Base-by-base conservation (phyloP, 371 early-diverging fungal species). In the Apophysomyces sp. region DNA sequence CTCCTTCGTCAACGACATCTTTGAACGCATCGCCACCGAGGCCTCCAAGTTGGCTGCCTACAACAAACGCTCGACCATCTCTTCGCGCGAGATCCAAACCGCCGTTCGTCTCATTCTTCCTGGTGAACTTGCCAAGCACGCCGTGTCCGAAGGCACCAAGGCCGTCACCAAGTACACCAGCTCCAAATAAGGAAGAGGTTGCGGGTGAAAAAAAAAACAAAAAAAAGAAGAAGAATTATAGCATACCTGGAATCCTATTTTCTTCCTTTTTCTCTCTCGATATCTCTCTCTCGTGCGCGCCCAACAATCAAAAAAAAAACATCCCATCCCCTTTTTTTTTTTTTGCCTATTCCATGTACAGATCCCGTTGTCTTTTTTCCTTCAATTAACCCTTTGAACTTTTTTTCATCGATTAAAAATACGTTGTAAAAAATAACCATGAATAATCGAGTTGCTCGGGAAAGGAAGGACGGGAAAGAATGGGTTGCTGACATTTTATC, bases 1-100 rank as follows among this genome's bases (percentile, higher is more conserved):
- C 95, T 95, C 95, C 53, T 97, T 97, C 75, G 96, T 97, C 75
- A 92, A 93, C 84, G 98, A 97, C 74, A 95, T 97, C 82, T 97
- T 96, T 74, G 95, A 94, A 80, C 93, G 95, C 34, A 91, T 95
- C 63, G 90, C 88, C 62, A 74, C 75, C 55, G 92, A 93, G 84
- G 91, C 92, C 61, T 91, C 92, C 83, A 92, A 92, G 85, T 87
- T 94, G 26, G 94, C 95, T 65, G 81, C 93, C 44, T 92, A 94
- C 89, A 94, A 92, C 92, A 95, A 95, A 90, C 86, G 89, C 54
- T 91, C 93, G 58, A 95, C 97, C 80, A 95, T 97, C 84, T 89
- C 92, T 55, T 94, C 95, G 44, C 92, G 97, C 72, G 97, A 97
- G 81, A 93, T 97, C 76, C 96, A 97, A 82, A 94, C 95, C 37